Evolutionary conservation across 768 basidiomycete species (phyloP).

Genomic region (Epithele typhae): DNA sequence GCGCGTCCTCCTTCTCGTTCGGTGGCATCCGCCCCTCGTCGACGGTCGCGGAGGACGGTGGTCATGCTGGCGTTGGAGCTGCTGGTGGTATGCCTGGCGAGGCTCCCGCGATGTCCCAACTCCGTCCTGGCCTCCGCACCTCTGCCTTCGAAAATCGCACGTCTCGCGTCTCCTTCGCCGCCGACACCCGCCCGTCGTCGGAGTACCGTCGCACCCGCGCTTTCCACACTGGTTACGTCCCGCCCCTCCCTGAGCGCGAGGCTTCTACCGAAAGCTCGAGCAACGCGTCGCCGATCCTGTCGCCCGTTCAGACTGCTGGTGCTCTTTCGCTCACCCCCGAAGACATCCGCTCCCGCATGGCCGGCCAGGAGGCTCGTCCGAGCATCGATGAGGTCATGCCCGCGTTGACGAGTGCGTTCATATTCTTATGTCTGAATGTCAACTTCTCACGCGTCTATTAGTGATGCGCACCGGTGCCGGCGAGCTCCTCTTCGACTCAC

Average conservation of each 20-base stretch:
- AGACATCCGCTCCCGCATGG: constrained; percentile 55
- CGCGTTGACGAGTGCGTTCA: constrained; percentile 57
- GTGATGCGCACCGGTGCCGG: constrained; percentile 73
- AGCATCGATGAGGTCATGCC: constrained; percentile 61
- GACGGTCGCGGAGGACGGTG: constrained; percentile 41
- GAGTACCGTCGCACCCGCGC: constrained; percentile 40
- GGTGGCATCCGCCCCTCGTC: constrained; percentile 47
- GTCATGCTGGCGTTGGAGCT: constrained; percentile 39
- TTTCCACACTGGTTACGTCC: constrained; percentile 36
- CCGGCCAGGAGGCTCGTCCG: constrained; percentile 31
- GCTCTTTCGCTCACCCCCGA: constrained; percentile 47
- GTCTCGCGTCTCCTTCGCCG: constrained; percentile 68
- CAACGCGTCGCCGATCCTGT: constrained; percentile 26
- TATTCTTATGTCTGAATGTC: not conserved
- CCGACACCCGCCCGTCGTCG: constrained; percentile 45
- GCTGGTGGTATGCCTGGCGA: constrained; percentile 19
- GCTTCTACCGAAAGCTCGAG: constrained; percentile 20
- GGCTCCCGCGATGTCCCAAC: constrained; percentile 34
- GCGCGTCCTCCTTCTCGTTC: constrained; percentile 50
- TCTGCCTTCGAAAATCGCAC: constrained; percentile 44
- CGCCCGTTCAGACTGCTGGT: constrained; percentile 42
- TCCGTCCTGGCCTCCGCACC: constrained; percentile 53
- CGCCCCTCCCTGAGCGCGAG: constrained; percentile 36
- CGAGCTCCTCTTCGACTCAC: constrained; percentile 37
- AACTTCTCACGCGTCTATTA: constrained; percentile 22